A percentile compares a stretch with the other conserved stretches of the same genome.
phyloP scores from a whole-genome alignment of 2,329 filamentous ascomycete genomes.

The Sphaerulina vaccinii region DNA sequence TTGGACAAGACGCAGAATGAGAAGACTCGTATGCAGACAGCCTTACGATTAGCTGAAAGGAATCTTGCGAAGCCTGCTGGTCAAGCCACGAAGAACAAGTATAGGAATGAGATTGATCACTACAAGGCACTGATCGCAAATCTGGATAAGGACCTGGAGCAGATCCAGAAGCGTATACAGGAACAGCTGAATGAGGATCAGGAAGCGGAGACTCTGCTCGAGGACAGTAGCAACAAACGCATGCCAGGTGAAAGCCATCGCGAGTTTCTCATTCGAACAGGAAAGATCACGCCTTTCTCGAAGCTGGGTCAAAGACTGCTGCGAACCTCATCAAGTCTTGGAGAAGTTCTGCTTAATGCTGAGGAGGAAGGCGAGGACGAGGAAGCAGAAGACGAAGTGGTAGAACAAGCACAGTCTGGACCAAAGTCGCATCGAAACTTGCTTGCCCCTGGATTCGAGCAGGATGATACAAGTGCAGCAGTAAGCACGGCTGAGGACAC shows the following conservation, averaged over 20 bases:
- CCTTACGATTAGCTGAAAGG: constrained; percentile 60
- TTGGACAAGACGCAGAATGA: constrained; percentile 57
- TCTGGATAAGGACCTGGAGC: constrained; percentile 69
- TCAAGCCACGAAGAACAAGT: constrained; percentile 56
- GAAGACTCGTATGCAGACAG: constrained; percentile 60
- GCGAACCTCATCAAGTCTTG: constrained; percentile 66
- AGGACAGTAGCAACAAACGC: constrained; percentile 55
- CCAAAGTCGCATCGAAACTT: constrained; percentile 50
- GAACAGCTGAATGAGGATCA: constrained; percentile 49
- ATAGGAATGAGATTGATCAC: constrained; percentile 65
- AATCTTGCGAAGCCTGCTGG: constrained; percentile 57
- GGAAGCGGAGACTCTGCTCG: constrained; percentile 40
- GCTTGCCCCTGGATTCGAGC: constrained; percentile 49
- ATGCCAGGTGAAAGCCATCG: constrained; percentile 78
- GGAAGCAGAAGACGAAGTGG: constrained; percentile 39
- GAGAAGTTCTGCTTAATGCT: constrained; percentile 75
- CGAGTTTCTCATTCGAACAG: constrained; percentile 89
- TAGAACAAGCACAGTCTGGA: constrained; percentile 21
- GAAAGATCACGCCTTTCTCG: constrained; percentile 95
- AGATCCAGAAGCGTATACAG: constrained; percentile 79
- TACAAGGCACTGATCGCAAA: constrained; percentile 64
- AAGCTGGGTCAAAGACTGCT: constrained; percentile 67
- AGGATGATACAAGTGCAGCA: constrained; percentile 28
- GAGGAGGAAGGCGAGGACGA: constrained; percentile 66
- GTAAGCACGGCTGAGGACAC: constrained; percentile 23